Percentiles rank a stretch among this genome's conserved stretches.
phyloP scores from a whole-genome alignment of 805 yeast species.

The Sugiyamaella mastotermitis region DNA sequence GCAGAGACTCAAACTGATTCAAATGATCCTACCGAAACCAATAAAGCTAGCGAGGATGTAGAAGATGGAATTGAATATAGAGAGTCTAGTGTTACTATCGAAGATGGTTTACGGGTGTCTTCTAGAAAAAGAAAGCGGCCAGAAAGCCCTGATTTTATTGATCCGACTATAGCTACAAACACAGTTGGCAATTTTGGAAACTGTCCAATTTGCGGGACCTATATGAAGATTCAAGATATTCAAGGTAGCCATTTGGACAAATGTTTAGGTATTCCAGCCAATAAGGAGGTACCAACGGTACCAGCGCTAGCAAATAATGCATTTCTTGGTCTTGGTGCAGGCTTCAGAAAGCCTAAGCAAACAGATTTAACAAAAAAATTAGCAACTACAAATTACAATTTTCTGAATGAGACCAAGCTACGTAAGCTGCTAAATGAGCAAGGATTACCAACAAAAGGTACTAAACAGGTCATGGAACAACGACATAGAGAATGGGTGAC shows the following conservation, averaged over 20 bases:
- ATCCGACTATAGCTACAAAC: background rate
- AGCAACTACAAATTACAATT: constrained; percentile 55
- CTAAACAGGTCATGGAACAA: constrained; percentile 55
- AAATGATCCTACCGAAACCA: background rate
- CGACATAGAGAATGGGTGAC: constrained; percentile 74
- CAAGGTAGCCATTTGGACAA: constrained; percentile 58
- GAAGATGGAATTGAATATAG: background rate
- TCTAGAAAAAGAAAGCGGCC: constrained; percentile 1
- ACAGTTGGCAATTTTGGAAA: constrained; percentile 34
- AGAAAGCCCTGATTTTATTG: background rate
- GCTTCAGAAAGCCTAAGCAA: constrained; percentile 17
- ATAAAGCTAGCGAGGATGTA: background rate
- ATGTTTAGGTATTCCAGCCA: constrained; percentile 43
- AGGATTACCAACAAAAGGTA: constrained; percentile 57
- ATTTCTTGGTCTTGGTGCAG: constrained; percentile 13
- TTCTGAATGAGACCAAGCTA: constrained; percentile 53
- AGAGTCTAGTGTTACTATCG: background rate
- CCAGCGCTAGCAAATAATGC: background rate
- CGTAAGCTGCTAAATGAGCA: constrained; percentile 51
- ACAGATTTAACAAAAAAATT: constrained; percentile 28
- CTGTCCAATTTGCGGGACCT: constrained; percentile 63
- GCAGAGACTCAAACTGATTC: background rate
- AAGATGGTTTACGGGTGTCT: background rate
- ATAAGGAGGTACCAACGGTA: constrained; percentile 4
- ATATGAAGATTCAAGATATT: constrained; percentile 48